Percentiles rank a stretch among this genome's conserved stretches.
These are phyloP conservation scores for Gleditsia sinensis DNA, from an alignment of 306 rosid genomes.

Conservation along the genomic window DNA sequence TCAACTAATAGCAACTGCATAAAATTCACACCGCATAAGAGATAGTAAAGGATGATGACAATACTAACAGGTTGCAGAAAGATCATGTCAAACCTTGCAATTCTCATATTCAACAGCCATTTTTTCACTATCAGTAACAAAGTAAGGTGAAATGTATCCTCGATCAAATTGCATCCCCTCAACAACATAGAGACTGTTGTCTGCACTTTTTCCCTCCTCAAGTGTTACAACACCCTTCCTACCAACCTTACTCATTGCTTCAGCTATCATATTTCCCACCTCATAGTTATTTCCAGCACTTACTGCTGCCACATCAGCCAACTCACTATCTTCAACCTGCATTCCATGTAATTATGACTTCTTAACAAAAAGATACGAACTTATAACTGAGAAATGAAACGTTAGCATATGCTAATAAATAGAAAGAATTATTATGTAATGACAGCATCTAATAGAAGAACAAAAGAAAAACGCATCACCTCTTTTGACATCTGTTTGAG, in stretches of 20 bases:
- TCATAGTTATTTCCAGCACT: slow-evolving; percentile 98
- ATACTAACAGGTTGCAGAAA: background rate
- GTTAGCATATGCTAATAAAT: background rate
- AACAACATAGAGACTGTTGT: slow-evolving; percentile 86
- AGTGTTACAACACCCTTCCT: slow-evolving; percentile 98
- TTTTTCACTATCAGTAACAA: slow-evolving; percentile 97
- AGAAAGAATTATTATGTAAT: background rate
- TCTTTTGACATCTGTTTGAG: slow-evolving; percentile 87
- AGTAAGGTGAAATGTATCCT: slow-evolving; percentile 95
- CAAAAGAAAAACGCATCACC: slow-evolving; percentile 42
- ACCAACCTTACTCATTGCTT: slow-evolving; percentile 97
- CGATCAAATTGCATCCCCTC: slow-evolving; percentile 99
- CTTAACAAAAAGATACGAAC: background rate
- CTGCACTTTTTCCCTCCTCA: slow-evolving; percentile 99
- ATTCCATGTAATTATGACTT: slow-evolving; percentile 28
- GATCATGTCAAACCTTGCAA: slow-evolving; percentile 69
- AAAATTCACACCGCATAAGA: background rate
- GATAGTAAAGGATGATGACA: background rate
- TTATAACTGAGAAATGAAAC: background rate
- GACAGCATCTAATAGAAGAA: background rate
- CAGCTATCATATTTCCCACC: slow-evolving; percentile 96
- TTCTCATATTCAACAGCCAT: slow-evolving; percentile 95
- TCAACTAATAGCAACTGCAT: slow-evolving; percentile 96
- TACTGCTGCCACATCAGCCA: slow-evolving; percentile 98
- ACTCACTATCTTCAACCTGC: slow-evolving; percentile 97